A percentile compares a stretch with the other conserved stretches of the same genome.
Conservation (phyloP, 805 yeast genomes). For the Wickerhamiella sergipiensis region DNA sequence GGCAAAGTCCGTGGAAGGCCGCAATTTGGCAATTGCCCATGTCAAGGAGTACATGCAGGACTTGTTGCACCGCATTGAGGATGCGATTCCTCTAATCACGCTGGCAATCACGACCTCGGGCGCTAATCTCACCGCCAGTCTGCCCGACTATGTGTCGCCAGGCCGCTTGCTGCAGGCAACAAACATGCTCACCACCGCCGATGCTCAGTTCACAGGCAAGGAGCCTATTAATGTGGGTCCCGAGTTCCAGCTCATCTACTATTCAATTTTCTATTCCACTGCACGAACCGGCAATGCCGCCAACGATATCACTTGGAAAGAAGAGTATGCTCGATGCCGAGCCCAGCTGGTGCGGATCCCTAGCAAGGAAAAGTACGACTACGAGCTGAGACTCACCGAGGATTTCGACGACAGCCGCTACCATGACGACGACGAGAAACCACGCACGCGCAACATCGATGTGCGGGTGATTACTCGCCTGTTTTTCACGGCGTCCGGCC, state of each 20-base stretch:
- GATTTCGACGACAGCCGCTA: conserved; percentile 58
- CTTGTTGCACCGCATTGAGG: conserved; percentile 43
- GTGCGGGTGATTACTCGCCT: conserved; percentile 31
- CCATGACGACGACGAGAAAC: conserved; percentile 38
- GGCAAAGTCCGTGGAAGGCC: conserved; percentile 15
- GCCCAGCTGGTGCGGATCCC: conserved; percentile 29
- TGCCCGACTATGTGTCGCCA: conserved; percentile 45
- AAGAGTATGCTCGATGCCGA: conserved; percentile 45
- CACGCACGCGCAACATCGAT: background rate
- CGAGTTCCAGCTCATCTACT: conserved; percentile 40
- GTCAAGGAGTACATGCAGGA: conserved; percentile 38
- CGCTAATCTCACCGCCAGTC: conserved; percentile 37
- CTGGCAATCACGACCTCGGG: conserved; percentile 58
- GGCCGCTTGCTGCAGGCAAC: conserved; percentile 55
- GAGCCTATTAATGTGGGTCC: conserved; percentile 41
- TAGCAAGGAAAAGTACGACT: conserved; percentile 18
- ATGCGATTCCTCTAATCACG: conserved; percentile 33
- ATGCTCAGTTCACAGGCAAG: conserved; percentile 20
- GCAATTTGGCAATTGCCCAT: conserved; percentile 27
- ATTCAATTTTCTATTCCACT: conserved; percentile 36
- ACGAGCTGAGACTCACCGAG: conserved; percentile 38
- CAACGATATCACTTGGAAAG: conserved; percentile 56
- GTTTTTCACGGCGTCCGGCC: conserved; percentile 61
- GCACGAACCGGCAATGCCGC: conserved; percentile 32
- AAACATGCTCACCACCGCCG: conserved; percentile 29